Percentiles rank a stretch among this genome's conserved stretches.
Conservation (phyloP, 345 rosid genomes). For the Arabidopsis suecica region DNA sequence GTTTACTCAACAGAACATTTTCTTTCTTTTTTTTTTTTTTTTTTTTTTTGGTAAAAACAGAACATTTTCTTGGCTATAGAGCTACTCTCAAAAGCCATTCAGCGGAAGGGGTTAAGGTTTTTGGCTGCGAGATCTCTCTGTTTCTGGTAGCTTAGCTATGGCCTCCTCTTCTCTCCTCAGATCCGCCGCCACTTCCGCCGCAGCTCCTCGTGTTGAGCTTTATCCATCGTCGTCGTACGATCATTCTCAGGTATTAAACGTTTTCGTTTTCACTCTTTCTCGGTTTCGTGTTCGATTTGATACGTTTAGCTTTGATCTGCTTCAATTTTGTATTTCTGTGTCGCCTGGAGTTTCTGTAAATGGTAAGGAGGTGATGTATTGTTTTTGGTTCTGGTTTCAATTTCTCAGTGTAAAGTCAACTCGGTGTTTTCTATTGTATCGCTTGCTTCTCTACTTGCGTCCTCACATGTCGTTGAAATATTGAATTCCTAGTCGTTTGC, state of each 20-base stretch:
- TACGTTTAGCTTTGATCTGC: conserved; percentile 6
- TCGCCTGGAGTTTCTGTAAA: neutral
- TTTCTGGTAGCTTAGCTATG: conserved; percentile 48
- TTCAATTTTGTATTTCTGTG: neutral
- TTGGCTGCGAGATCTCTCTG: neutral
- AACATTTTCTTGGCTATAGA: conserved; percentile 18
- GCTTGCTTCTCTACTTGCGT: neutral
- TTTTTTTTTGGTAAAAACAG: no score
- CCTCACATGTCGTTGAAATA: neutral
- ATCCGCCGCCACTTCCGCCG: conserved; percentile 56
- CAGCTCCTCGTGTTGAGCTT: conserved; percentile 47
- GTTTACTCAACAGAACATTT: conserved; percentile 22
- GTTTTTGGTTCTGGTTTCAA: neutral
- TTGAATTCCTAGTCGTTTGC: conserved; percentile 17
- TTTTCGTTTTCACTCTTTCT: conserved; percentile 3
- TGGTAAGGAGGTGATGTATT: neutral
- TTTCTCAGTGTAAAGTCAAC: neutral
- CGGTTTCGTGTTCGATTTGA: neutral
- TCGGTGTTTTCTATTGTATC: neutral
- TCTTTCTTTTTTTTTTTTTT: no score
- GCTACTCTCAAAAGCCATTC: conserved; percentile 22
- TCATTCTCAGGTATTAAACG: conserved; percentile 55
- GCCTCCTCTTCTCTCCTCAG: conserved; percentile 67
- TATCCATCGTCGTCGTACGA: conserved; percentile 47
- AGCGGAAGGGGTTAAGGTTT: conserved; percentile 17